Evolutionary conservation across 192 early-diverging fungal species (phyloP), one percentile per base, ranked within the genome.

Genomic region (Coemansia sp.): DNA sequence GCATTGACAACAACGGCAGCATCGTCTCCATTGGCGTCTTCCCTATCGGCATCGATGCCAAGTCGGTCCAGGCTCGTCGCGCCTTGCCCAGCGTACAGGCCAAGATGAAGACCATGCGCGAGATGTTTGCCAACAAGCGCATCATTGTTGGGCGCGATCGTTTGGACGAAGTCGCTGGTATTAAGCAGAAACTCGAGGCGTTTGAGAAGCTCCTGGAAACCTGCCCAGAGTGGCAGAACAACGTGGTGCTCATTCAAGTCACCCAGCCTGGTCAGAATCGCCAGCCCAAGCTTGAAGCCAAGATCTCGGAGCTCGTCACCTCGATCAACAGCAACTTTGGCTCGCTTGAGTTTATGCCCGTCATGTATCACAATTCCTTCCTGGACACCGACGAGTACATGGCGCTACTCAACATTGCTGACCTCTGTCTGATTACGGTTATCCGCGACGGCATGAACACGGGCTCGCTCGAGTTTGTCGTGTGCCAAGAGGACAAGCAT

Each of bases 401-500:
- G 75, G 95, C 94, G 0, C 78, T 99, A 39, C 84, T 99, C 12
- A 89, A 87, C 63, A 88, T 95, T 13, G 98, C 98, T n/a, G 95
- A 99, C 71, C 84, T 95, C 22, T 94, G 89, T 0, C 75, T 99
- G 53, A 96, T 96, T 67, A 98, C 96, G 0, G 86, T 89, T 34
- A 86, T 97, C 16, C 89, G 95, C 30, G 98, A 99, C 70, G 98
- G 96, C 18, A 98, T 99, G 98, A 98, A 98, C 73, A 97, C 96
- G 1, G 93, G 92, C 13, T 92, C 90, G 49, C 91, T 96, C 63
- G 95, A 98, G 76, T 98, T 90, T 74, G 89, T 96, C 10, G 90
- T 98, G 30, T 95, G 93, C 76, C 96, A 98, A 78, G 81, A 90
- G 18, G 90, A 93, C 63, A 90, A 91, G 66, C 84, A 92, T 62